phyloP scores from a whole-genome alignment of 257 asterid genomes.

The Ajuga chamaepitys region DNA sequence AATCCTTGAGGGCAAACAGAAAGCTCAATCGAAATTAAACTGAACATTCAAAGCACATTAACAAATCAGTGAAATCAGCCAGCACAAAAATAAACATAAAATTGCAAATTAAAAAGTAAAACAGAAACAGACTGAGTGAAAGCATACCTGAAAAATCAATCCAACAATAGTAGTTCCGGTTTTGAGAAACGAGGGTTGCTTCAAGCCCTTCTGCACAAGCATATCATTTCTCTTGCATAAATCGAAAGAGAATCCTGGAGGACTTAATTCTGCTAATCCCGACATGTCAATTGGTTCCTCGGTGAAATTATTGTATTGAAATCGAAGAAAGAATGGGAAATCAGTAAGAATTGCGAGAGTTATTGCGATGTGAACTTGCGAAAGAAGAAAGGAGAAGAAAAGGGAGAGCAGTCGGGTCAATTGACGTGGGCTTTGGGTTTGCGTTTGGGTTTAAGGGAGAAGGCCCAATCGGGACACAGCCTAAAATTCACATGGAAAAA shows the following conservation, averaged over 20 bases:
- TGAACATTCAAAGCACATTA: background rate
- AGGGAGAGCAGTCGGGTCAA: background rate
- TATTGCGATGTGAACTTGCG: constrained; percentile 31
- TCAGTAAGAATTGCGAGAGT: background rate
- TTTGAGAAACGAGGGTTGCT: constrained; percentile 59
- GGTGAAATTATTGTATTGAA: background rate
- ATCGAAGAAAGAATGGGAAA: background rate
- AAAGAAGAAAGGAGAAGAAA: constrained; percentile 23
- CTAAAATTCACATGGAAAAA: too few species aligned
- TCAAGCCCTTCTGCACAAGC: constrained; percentile 70
- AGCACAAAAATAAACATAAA: background rate
- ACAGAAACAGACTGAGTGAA: too few species aligned
- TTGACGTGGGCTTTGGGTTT: too few species aligned
- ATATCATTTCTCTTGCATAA: constrained; percentile 78
- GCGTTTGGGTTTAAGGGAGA: too few species aligned
- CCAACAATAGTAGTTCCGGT: constrained; percentile 98
- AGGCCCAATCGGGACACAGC: too few species aligned
- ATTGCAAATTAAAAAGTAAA: background rate
- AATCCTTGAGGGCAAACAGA: too few species aligned
- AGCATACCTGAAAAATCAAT: constrained; percentile 59
- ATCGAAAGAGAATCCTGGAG: constrained; percentile 67
- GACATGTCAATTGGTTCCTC: constrained; percentile 4
- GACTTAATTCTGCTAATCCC: constrained; percentile 18
- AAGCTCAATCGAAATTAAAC: background rate
- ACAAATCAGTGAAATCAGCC: background rate